A percentile compares a stretch with the other conserved stretches of the same genome.
Evolutionary conservation across 2,329 filamentous ascomycete genomes (phyloP).

Genomic region (Beauveria sp.): DNA sequence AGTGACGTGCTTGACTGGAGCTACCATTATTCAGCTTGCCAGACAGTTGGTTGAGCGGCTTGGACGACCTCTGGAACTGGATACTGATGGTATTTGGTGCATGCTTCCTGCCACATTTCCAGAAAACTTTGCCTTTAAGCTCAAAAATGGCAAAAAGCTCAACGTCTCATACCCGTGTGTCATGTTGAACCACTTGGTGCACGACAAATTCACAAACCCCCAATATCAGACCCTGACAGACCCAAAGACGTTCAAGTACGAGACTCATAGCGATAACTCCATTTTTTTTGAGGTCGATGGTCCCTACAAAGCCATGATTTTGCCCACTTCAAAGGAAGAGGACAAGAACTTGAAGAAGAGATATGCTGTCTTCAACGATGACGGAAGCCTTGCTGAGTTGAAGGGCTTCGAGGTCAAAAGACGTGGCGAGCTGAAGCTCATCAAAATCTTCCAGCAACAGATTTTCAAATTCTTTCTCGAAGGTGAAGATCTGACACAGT

Average conservation of each 20-base stretch:
- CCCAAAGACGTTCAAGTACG: slow-evolving; percentile 73
- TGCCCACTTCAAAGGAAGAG: slow-evolving; percentile 96
- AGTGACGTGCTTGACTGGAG: slow-evolving; percentile 93
- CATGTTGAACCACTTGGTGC: slow-evolving; percentile 97
- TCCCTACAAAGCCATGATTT: slow-evolving; percentile 93
- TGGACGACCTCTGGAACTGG: slow-evolving; percentile 83
- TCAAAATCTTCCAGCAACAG: slow-evolving; percentile 99
- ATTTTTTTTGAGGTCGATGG: slow-evolving; percentile 99
- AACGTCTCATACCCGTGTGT: slow-evolving; percentile 97
- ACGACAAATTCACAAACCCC: slow-evolving; percentile 90
- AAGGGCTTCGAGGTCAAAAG: slow-evolving; percentile 98
- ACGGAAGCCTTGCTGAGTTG: slow-evolving; percentile 87
- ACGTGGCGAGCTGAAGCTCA: slow-evolving; percentile 94
- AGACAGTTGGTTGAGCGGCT: slow-evolving; percentile 88
- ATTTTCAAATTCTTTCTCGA: slow-evolving; percentile 99
- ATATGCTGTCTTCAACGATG: slow-evolving; percentile 98
- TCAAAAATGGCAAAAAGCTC: slow-evolving; percentile 94
- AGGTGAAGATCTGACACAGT: slow-evolving; percentile 77
- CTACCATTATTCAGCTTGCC: slow-evolving; percentile 94
- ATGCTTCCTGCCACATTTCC: slow-evolving; percentile 95
- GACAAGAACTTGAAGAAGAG: slow-evolving; percentile 99
- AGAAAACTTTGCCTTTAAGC: slow-evolving; percentile 88
- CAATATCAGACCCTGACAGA: slow-evolving; percentile 92
- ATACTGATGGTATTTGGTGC: slow-evolving; percentile 99
- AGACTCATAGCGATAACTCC: slow-evolving; percentile 96